phyloP scores from a whole-genome alignment of 495 filamentous ascomycete species.

The Aspergillus nidulans region DNA sequence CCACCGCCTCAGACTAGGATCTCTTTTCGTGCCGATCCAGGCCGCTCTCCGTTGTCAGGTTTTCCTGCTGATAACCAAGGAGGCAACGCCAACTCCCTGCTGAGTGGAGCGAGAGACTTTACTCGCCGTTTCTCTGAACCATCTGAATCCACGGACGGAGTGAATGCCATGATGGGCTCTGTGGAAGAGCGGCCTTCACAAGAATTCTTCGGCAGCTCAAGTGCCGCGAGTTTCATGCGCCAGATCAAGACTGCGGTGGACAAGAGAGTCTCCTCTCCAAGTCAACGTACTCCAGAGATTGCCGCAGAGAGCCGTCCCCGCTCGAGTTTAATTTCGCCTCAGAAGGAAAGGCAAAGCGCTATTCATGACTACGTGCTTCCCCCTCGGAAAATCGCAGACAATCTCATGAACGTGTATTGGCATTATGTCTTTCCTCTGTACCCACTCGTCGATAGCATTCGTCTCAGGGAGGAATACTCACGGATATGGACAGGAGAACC shows the following conservation, averaged over 20 bases:
- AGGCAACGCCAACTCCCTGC: neutral
- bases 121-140: neutral
- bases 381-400: constrained; percentile 36
- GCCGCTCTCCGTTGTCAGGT: neutral
- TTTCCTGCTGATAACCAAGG: neutral
- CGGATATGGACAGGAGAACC: constrained; percentile 33
- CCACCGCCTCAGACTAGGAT: neutral
- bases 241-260: constrained; percentile 37
- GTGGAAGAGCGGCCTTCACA: constrained; percentile 31
- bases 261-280: constrained; percentile 23
- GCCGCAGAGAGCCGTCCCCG: constrained; percentile 10
- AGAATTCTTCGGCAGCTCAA: constrained; percentile 36
- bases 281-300: constrained; percentile 17
- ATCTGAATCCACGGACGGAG: constrained; percentile 15
- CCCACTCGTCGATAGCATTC: constrained; percentile 32
- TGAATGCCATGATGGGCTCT: constrained; percentile 39
- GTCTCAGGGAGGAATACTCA: constrained; percentile 29
- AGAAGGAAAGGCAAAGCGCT: constrained; percentile 7
- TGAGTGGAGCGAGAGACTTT: neutral
- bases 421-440: constrained; percentile 38
- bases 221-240: constrained; percentile 35
- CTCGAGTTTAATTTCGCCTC: constrained; percentile 15
- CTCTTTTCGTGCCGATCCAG: neutral
- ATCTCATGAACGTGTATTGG: constrained; percentile 39
- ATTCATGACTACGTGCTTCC: constrained; percentile 33